phyloP scores from a whole-genome alignment of 139 green algal genomes.

The Chlorella sp. region DNA sequence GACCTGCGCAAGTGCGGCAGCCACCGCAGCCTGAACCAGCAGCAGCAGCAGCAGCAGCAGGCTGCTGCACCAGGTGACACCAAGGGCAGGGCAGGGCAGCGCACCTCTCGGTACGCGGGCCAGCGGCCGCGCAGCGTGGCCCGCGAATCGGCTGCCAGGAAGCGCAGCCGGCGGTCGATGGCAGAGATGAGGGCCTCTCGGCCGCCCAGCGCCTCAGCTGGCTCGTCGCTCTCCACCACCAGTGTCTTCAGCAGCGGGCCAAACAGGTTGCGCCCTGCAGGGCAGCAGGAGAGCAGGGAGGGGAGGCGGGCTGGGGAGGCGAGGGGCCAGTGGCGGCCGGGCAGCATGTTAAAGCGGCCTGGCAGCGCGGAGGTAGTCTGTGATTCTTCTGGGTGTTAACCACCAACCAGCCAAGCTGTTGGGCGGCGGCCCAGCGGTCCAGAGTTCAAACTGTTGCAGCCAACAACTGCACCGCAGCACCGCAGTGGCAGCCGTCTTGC shows the following conservation, averaged over 20 bases:
- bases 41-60: conserved; percentile 43
- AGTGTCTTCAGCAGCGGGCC: conserved; percentile 77
- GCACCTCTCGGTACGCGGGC: conserved; percentile 74
- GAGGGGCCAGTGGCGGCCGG: neutral
- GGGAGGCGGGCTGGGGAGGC: neutral
- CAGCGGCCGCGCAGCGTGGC: conserved; percentile 65
- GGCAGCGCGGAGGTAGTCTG: no score
- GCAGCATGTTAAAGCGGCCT: no score
- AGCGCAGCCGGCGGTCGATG: conserved; percentile 83
- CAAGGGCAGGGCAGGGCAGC: no score
- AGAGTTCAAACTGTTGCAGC: neutral
- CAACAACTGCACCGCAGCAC: neutral
- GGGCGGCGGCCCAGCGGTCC: no score
- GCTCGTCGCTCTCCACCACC: conserved; percentile 41
- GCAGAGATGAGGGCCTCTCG: conserved; percentile 49
- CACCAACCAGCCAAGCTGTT: no score
- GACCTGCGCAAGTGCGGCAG: no score
- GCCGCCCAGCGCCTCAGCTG: conserved; percentile 45
- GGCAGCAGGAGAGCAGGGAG: neutral
- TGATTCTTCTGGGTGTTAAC: no score
- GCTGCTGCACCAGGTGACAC: no score
- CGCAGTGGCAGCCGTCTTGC: neutral
- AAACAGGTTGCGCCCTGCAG: conserved; percentile 62
- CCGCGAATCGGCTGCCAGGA: conserved; percentile 78
- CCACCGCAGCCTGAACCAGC: no score